Evolutionary conservation across 73 alveolate species (phyloP).

Genomic region (Effrenium voratum): DNA sequence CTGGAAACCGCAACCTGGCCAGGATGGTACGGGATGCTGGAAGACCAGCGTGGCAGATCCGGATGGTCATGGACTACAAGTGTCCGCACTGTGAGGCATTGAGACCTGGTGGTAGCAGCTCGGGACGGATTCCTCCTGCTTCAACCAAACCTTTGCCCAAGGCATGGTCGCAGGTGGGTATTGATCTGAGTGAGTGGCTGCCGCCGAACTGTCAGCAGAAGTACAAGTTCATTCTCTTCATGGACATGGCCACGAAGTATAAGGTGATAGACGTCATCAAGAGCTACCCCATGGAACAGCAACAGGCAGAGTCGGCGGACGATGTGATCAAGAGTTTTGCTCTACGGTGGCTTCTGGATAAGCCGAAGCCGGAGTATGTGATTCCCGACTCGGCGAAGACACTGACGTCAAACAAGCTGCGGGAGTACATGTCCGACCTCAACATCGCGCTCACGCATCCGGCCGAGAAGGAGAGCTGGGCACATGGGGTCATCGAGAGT

Average conservation of each 20-base stretch:
- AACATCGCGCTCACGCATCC: not conserved
- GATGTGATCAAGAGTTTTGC: not conserved
- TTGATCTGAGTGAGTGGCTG: not conserved
- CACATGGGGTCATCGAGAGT: not conserved
- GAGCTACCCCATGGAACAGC: too few relatives aligned
- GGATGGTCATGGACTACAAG: not conserved
- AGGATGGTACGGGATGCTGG: conserved; percentile 27
- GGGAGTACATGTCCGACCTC: not conserved
- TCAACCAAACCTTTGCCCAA: not conserved
- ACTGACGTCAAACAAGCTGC: not conserved
- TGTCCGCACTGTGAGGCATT: not conserved
- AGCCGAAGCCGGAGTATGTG: not conserved
- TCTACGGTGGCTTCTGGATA: not conserved
- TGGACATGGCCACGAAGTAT: not conserved
- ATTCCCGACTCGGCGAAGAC: conserved; percentile 11
- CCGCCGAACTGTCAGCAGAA: not conserved
- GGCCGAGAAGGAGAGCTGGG: not conserved
- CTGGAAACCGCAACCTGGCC: not conserved
- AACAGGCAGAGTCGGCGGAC: too few relatives aligned
- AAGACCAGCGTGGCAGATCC: not conserved
- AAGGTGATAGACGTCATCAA: not conserved
- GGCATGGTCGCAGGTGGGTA: not conserved
- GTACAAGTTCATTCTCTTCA: not conserved
- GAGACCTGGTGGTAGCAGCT: not conserved
- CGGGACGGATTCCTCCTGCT: not conserved